Base-by-base conservation (phyloP, 164 flowering plant species). In the Hamamelis virginiana region DNA sequence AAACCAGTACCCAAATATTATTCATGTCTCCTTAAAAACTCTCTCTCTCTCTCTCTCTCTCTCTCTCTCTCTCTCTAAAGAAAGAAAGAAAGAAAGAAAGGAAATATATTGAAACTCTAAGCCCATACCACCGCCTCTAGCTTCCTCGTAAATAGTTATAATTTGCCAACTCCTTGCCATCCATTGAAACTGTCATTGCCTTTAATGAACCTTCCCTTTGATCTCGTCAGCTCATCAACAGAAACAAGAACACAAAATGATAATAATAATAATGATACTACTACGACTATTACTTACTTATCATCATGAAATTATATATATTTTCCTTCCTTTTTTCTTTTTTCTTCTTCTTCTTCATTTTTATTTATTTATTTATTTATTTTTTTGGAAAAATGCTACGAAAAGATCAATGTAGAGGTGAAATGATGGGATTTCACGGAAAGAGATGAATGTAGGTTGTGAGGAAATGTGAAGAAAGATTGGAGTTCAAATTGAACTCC, bases 51-150 rank as follows among this genome's bases (percentile, higher is more conserved):
- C n/a, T n/a, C n/a, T n/a, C n/a, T n/a, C n/a, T n/a, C n/a, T n/a
- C n/a, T n/a, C n/a, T n/a, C n/a, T n/a, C 19, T 6, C 41, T 33
- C 2, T 33, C 2, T 33, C 2, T 26, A 25, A 25, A 59, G 41
- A 33, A 23, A 65, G 41, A 53, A 47, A 65, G 41, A 10, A 2
- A 48, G 15, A 62, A 64, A 56, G 25, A 61, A 19, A 51, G 19
- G 48, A 50, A 9, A 65, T 19, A 58, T 52, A 62, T 59, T 23
- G 45, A 66, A 71, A 55, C 56, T 38, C 59, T 28, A 65, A 33
- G 64, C 75, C 79, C 79, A 76, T 72, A 68, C 75, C 75, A 68
- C 75, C 46, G 68, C 70, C 69, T 66, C 59, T 22, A 3, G 38
- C 27, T 26, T 62, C 65, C 73, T 68, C 59, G 50, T 52, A 61